A percentile compares a stretch with the other conserved stretches of the same genome.
phyloP scores from a whole-genome alignment of 73 alveolate genomes.

The Diophrys appendiculata region DNA sequence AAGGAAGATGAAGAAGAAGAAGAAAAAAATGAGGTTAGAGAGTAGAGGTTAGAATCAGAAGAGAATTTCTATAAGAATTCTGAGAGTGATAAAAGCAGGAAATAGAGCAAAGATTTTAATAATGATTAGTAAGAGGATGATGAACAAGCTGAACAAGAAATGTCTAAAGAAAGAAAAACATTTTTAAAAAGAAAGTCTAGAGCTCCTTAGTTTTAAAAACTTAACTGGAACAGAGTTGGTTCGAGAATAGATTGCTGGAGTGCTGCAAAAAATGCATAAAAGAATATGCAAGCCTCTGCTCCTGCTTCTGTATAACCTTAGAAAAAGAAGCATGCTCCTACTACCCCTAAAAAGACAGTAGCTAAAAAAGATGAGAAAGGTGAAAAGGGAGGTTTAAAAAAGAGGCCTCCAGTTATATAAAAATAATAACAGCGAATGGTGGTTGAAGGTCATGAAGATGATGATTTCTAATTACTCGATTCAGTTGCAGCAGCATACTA shows the following conservation, averaged over 20 bases:
- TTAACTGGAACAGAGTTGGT: constrained; percentile 16
- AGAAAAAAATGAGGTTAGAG: background rate
- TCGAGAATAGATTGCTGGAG: constrained; percentile 26
- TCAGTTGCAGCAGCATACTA: background rate
- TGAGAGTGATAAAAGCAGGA: background rate
- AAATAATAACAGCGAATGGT: background rate
- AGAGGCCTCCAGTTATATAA: too few relatives aligned
- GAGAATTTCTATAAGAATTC: background rate
- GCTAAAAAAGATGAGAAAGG: too few relatives aligned
- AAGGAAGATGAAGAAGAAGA: constrained; percentile 5
- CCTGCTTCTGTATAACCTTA: too few relatives aligned
- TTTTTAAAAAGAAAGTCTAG: constrained; percentile 19
- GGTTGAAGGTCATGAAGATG: background rate
- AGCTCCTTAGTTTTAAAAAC: constrained; percentile 12
- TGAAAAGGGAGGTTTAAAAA: too few relatives aligned
- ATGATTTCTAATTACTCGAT: background rate
- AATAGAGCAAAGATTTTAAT: constrained; percentile 1
- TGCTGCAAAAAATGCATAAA: background rate
- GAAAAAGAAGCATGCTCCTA: too few relatives aligned
- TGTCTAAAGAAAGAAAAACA: background rate
- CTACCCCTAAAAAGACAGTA: too few relatives aligned
- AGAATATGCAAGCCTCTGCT: background rate
- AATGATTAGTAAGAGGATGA: background rate
- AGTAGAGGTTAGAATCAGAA: background rate
- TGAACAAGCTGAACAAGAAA: background rate